A percentile compares a stretch with the other conserved stretches of the same genome.
Evolutionary conservation across 768 basidiomycete genomes (phyloP).

Genomic region (Rossbeevera mucosa): DNA sequence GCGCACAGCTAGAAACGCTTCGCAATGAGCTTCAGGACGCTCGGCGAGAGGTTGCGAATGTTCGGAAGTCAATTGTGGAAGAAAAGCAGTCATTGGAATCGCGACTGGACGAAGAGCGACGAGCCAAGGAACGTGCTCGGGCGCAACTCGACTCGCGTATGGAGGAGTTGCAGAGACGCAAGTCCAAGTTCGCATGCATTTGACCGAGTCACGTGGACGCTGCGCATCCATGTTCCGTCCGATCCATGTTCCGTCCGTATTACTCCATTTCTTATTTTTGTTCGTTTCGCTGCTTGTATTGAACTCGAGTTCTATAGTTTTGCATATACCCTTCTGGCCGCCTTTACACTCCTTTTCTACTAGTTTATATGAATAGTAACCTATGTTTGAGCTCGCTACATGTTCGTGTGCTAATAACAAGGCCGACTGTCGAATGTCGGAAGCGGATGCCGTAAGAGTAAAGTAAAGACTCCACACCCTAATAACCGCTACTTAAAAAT

Average conservation of each 20-base stretch:
- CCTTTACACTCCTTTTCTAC: slow-evolving; percentile 15
- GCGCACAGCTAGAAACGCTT: slow-evolving; percentile 57
- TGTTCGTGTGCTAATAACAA: slow-evolving; percentile 24
- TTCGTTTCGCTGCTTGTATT: slow-evolving; percentile 26
- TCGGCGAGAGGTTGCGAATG: slow-evolving; percentile 72
- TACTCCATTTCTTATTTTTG: slow-evolving; percentile 1
- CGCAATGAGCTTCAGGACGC: slow-evolving; percentile 72
- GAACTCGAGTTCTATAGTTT: slow-evolving; percentile 23
- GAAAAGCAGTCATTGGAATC: slow-evolving; percentile 86
- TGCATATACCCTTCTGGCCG: slow-evolving; percentile 28
- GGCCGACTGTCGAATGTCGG: slow-evolving; percentile 15
- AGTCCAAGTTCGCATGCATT: slow-evolving; percentile 90
- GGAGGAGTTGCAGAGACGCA: slow-evolving; percentile 79
- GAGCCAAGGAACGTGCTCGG: slow-evolving; percentile 83
- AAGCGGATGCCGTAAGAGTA: slow-evolving; percentile 1
- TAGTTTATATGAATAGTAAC: slow-evolving; percentile 33
- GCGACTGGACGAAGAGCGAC: slow-evolving; percentile 80
- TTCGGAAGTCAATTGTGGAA: slow-evolving; percentile 76
- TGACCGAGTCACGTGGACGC: slow-evolving; percentile 33
- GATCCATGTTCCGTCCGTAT: slow-evolving; percentile 3
- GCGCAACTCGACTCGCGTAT: slow-evolving; percentile 84
- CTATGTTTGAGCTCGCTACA: slow-evolving; percentile 19
- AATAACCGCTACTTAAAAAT: slow-evolving; percentile 20
- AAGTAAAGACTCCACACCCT: slow-evolving; percentile 1
- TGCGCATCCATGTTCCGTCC: slow-evolving; percentile 4